Evolutionary conservation across 2,329 filamentous ascomycete species (phyloP).

Genomic region (Penicillium sclerotiorum): DNA sequence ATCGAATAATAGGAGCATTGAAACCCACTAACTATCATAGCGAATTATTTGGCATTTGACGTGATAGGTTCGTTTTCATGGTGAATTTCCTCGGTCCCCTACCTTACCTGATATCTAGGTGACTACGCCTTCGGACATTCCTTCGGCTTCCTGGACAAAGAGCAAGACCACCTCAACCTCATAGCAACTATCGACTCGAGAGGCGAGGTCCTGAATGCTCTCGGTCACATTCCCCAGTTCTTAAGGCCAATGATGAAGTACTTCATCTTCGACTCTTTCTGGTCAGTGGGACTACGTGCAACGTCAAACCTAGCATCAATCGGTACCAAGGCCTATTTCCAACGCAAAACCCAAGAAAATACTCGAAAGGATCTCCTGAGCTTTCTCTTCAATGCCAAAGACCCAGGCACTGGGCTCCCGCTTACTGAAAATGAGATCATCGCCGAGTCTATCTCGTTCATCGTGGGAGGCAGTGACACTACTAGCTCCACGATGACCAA

Average conservation of each 20-base stretch:
- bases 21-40: background rate
- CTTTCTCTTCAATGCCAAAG: conserved; percentile 6
- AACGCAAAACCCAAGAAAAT: background rate
- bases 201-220: conserved; percentile 6
- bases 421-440: conserved; percentile 12
- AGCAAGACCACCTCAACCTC: conserved; percentile 5
- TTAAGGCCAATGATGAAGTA: conserved; percentile 1
- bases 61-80: background rate
- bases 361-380: background rate
- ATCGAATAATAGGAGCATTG: background rate
- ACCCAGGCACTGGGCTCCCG: conserved; percentile 2
- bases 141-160: conserved; percentile 10
- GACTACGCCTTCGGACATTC: conserved; percentile 9
- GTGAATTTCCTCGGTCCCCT: background rate
- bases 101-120: background rate
- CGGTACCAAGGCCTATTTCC: conserved; percentile 2
- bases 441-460: conserved; percentile 15
- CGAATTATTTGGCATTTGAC: conserved; percentile 13
- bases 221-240: conserved; percentile 2
- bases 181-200: conserved; percentile 6
- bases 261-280: conserved; percentile 6
- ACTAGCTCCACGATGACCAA: conserved; percentile 15
- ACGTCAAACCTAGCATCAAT: background rate
- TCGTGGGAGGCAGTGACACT: conserved; percentile 15
- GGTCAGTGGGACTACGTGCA: conserved; percentile 1